Evolutionary conservation across 208 protist species (phyloP), one percentile per base, ranked within the genome.

Genomic region (Novymonas esmeraldas): DNA sequence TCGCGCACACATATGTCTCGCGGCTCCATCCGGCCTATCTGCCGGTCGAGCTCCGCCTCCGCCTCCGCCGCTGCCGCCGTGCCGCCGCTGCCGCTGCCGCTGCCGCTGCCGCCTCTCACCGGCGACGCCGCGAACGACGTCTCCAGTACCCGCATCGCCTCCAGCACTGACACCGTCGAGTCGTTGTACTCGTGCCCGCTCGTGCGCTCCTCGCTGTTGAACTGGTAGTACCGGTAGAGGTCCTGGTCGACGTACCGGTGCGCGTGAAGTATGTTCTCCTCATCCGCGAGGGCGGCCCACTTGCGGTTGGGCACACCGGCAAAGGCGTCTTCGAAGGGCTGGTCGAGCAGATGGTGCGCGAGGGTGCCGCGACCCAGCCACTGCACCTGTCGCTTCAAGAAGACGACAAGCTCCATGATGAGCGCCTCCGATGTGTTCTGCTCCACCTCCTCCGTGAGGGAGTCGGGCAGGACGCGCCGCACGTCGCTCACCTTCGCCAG

Each of bases 251-350:
- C 59, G 51, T 51, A 64, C 31, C 60, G 58, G 54, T 92, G 84
- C 2, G 85, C 59, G 33, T 87, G 33, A 6, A 54, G 38, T 29
- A 72, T 64, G 48, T 73, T 49, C 26, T 78, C 78, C 62, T 90
- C 83, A 69, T 89, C 80, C 33, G 79, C 68, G 39, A 94, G 55
- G 22, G 80, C 69, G n/a, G 58, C 46, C 87, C 90, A 95, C 20
- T 59, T 69, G 10, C 44, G 22, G 64, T 80, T 83, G 9, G 76
- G 74, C n/a, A 65, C 31, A 18, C 73, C 79, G 11, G 68, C 70
- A 64, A 92, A 93, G 61, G 90, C 85, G 29, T 90, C 84, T 51
- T 89, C 81, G 66, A 95, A 93, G 50, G 82, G 60, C 29, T 60
- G 55, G 61, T 90, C 65, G 31, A 95, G 79, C 33, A 93, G 64